Evolutionary conservation across 2,329 filamentous ascomycete genomes (phyloP), one percentile per base, ranked within the genome.

Genomic region (Ophiostoma pallidulum): DNA sequence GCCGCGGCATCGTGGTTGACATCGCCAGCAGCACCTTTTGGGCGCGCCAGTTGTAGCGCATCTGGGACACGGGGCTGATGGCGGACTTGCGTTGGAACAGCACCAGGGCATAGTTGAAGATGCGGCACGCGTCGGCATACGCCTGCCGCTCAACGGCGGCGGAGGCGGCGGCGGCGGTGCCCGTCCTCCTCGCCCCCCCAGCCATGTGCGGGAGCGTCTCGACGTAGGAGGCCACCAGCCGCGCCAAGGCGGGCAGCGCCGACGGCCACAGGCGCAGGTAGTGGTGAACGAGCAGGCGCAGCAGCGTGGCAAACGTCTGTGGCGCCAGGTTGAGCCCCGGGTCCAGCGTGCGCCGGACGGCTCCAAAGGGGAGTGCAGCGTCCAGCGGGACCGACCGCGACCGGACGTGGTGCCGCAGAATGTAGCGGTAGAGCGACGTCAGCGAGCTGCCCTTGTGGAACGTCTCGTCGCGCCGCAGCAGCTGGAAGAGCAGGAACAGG

Each of bases 1-100:
- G 68, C 8, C 66, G 68, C 2, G 68, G 58, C 26, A 77, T 63
- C 4, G 61, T 59, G 20, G 70, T 68, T 0, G 77, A 79, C 57
- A 74, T 65, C 16, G 67, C 64, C 20, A 83, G 60, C 24, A 83
- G 62, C 5, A 68, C 61, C 41, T 68, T 72, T 52, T 81, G 75
- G 0, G 77, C 77, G 47, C 73, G 66, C 79, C 79, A 82, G 52
- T 73, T 75, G 59, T 71, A 65, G 4, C 60, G 58, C 60, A 67
- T 68, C 32, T 69, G 64, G 14, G 52, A 49, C 9, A 65, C 20
- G 0, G 63, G 59, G 12, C 49, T 51, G n/a, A 58, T 51, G 0
- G 56, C 53, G 3, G 69, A 58, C 14, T 64, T 63, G 41, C 56
- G 56, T 20, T 62, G 63, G 18, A 75, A 62, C 6, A 59, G 54